Base-by-base conservation (phyloP, 495 filamentous ascomycete genomes). In the Annulohypoxylon nitens region DNA sequence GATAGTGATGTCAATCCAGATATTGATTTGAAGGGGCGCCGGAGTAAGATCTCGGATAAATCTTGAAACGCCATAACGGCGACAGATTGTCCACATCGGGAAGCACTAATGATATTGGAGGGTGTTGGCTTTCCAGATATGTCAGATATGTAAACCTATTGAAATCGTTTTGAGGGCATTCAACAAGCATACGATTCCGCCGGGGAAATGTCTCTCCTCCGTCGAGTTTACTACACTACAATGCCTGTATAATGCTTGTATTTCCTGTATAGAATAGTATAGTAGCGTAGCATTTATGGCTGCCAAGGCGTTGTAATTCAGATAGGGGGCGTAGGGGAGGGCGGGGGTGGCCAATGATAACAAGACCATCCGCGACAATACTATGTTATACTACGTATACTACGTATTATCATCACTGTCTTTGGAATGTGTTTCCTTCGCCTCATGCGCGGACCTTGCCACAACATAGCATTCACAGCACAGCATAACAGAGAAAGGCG, bases 21-120 rank as follows among this genome's bases (percentile, higher is more conserved):
- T 67, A 64, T 58, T 58, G 48, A 34, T 66, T 66, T 70, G 60
- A 64, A 67, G 58, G 71, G 65, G 65, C 36, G 23, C 37, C 48
- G 33, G 53, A 65, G 65, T 60, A 60, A 69, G 64, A 73, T 73
- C 18, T 64, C 64, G 64, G 71, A 74, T 67, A 58, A 74, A 70
- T 74, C 67, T 74, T 67, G 67, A 74, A 75, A 70, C 72, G 59
- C 59, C 67, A 67, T 62, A 60, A 67, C 37, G 50, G 63, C 64
- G 45, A 64, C 58, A 26, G 9, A 60, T 54, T 67, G 62, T 64
- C 63, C 50, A 58, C 33, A 70, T 67, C 45, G 53, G 71, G 71
- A 58, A 70, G 70, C 41, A 30, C 16, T 67, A 30, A 45, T 67
- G 50, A 66, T 67, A 59, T 63, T 67, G 20, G 20, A 70, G 62